Evolutionary conservation across 257 asterid genomes (phyloP).

Genomic region (Osmanthus fragrans): DNA sequence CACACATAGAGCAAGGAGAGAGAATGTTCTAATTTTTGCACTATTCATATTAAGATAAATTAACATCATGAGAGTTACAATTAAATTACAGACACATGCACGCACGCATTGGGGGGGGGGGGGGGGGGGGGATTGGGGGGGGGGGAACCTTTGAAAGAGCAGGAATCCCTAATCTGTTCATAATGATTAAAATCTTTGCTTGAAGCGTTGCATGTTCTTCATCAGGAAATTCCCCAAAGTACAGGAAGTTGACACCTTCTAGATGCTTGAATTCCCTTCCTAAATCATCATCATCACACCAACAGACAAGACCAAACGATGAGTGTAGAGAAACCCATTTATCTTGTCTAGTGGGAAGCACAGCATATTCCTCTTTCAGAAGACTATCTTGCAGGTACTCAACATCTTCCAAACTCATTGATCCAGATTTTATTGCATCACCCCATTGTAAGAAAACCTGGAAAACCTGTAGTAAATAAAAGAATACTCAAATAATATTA

Average conservation of each 20-base stretch:
- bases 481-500: conserved; percentile 9
- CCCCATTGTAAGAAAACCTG: conserved; percentile 74
- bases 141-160: conserved; percentile 68
- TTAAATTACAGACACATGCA: not conserved
- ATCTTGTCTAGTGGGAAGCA: conserved; percentile 89
- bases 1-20: not conserved
- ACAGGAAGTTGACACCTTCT: conserved; percentile 61
- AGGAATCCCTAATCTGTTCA: conserved; percentile 68
- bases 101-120: not conserved
- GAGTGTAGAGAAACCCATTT: conserved; percentile 90
- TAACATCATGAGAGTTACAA: not conserved
- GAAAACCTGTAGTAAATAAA: conserved; percentile 52
- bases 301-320: conserved; percentile 78
- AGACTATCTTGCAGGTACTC: conserved; percentile 61
- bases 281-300: conserved; percentile 77
- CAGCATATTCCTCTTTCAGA: conserved; percentile 52
- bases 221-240: conserved; percentile 57
- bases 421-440: conserved; percentile 67
- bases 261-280: conserved; percentile 65
- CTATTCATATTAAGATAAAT: not conserved
- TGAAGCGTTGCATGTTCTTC: conserved; percentile 53
- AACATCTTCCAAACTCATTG: conserved; percentile 62
- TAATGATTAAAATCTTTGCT: conserved; percentile 46
- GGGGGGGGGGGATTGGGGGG: not conserved
- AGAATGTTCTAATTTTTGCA: not conserved